Percentiles rank a stretch among this genome's conserved stretches.
Conservation (phyloP, 768 basidiomycete genomes). For the Lactifluus volemus region DNA sequence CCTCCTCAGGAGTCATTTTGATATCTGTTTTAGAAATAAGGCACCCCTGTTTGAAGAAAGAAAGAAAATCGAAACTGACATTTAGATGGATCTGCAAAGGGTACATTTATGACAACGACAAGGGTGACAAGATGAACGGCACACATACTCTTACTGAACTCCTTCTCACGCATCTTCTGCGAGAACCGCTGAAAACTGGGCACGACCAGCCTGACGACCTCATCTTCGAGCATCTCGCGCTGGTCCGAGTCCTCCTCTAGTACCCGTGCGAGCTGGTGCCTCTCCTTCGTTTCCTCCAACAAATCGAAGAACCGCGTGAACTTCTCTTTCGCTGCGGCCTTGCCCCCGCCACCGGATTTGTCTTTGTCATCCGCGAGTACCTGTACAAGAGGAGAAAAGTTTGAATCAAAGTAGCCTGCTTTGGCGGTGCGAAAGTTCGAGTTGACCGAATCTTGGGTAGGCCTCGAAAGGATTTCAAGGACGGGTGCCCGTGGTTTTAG, state of each 20-base stretch:
- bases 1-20: constrained; percentile 65
- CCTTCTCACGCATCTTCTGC: constrained; percentile 69
- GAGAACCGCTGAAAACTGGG: constrained; percentile 67
- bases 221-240: constrained; percentile 53
- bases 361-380: constrained; percentile 41
- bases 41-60: background rate
- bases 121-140: background rate
- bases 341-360: constrained; percentile 30
- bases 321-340: constrained; percentile 68
- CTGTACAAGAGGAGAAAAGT: constrained; percentile 72
- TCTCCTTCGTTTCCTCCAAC: constrained; percentile 69
- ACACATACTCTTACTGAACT: constrained; percentile 73
- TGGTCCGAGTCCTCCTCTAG: constrained; percentile 62
- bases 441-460: constrained; percentile 52
- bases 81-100: constrained; percentile 55
- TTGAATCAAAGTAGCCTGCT: constrained; percentile 76
- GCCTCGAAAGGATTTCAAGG: constrained; percentile 46
- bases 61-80: constrained; percentile 34
- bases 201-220: constrained; percentile 68
- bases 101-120: background rate
- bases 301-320: constrained; percentile 76
- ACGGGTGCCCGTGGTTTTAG: constrained; percentile 43
- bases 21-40: constrained; percentile 44
- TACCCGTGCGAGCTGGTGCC: constrained; percentile 60
- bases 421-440: constrained; percentile 74